phyloP scores from a whole-genome alignment of 352 stramenopile genomes.

The Plasmopara muralis region DNA sequence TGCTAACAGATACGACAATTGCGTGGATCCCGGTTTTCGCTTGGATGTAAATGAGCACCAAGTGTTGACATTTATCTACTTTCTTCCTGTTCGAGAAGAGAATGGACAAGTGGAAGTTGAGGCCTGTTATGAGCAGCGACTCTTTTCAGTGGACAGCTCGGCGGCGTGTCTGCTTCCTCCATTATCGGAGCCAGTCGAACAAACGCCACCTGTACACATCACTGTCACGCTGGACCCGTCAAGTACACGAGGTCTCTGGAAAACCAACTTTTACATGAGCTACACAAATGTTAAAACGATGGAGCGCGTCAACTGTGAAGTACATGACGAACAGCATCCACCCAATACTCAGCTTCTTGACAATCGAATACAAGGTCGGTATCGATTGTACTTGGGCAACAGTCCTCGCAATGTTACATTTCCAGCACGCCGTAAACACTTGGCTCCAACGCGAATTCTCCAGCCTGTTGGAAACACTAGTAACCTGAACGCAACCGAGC shows the following conservation, averaged over 20 bases:
- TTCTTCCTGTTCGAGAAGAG: conserved; percentile 36
- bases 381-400: conserved; percentile 56
- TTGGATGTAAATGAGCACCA: conserved; percentile 54
- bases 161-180: conserved; percentile 31
- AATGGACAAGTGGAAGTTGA: conserved; percentile 22
- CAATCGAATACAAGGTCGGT: conserved; percentile 47
- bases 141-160: conserved; percentile 32
- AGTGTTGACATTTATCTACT: conserved; percentile 57
- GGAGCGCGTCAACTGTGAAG: conserved; percentile 36
- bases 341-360: conserved; percentile 20
- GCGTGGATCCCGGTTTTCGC: conserved; percentile 57
- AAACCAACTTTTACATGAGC: conserved; percentile 46
- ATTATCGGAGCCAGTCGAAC: conserved; percentile 21
- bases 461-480: conserved; percentile 10
- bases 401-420: conserved; percentile 51
- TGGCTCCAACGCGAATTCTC: conserved; percentile 20
- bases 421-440: conserved; percentile 15
- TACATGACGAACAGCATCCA: conserved; percentile 22
- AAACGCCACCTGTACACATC: conserved; percentile 52
- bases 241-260: conserved; percentile 17
- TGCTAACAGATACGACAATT: conserved; percentile 50
- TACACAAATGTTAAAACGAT: conserved; percentile 45
- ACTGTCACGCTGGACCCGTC: conserved; percentile 46
- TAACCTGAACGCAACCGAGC: conserved; percentile 36
- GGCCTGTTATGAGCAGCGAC: conserved; percentile 46